phyloP scores from a whole-genome alignment of 2,329 filamentous ascomycete genomes.

The Colletotrichum kahawae region DNA sequence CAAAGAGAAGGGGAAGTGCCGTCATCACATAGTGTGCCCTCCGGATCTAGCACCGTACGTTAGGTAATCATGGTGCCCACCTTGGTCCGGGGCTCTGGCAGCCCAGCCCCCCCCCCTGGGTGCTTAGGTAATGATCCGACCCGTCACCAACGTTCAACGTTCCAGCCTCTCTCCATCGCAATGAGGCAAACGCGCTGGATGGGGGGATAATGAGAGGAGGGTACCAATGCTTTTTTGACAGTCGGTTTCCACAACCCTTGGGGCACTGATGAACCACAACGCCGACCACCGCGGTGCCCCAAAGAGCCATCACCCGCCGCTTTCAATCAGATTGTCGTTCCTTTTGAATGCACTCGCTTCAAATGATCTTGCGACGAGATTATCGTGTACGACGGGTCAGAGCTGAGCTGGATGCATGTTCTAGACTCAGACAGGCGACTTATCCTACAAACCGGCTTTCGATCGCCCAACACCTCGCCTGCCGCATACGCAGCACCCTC shows the following conservation, averaged over 20 bases:
- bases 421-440: background rate
- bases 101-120: background rate
- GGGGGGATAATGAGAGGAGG: slow-evolving; percentile 12
- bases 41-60: background rate
- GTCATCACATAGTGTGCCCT: background rate
- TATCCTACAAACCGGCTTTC: background rate
- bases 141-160: slow-evolving; percentile 9
- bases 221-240: slow-evolving; percentile 15
- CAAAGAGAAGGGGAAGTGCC: background rate
- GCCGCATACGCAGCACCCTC: background rate
- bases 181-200: slow-evolving; percentile 9
- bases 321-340: background rate
- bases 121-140: slow-evolving; percentile 11
- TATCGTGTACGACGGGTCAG: background rate
- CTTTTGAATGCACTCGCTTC: background rate
- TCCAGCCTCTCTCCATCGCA: slow-evolving; percentile 18
- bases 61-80: background rate
- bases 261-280: background rate
- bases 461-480: background rate
- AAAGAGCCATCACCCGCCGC: background rate
- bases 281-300: background rate
- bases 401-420: background rate
- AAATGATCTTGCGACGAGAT: background rate
- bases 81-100: background rate
- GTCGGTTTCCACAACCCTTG: slow-evolving; percentile 5